phyloP scores from a whole-genome alignment of 148 eudicot species.

The Spergularia bocconei region DNA sequence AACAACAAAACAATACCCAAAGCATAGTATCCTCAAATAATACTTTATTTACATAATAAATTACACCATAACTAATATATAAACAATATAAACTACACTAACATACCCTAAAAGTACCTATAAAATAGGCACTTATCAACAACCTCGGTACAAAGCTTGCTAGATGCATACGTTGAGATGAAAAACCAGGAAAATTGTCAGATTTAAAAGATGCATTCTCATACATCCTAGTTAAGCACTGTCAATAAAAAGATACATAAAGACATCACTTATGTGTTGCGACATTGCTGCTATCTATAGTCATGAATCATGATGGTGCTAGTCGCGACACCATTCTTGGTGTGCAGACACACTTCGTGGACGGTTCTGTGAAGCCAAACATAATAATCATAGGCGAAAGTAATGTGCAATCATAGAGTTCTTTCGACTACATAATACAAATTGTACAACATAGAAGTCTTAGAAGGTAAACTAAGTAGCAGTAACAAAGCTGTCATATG shows the following conservation, averaged over 20 bases:
- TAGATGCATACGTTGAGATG: constrained; percentile 59
- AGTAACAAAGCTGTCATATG: not conserved
- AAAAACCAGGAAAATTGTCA: constrained; percentile 58
- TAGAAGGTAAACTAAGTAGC: not conserved
- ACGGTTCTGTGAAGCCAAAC: constrained; percentile 30
- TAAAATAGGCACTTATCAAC: no score
- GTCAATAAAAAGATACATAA: constrained; percentile 43
- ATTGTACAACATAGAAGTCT: not conserved
- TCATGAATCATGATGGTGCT: constrained; percentile 35
- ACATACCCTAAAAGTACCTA: no score
- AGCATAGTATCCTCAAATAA: no score
- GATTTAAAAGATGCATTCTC: constrained; percentile 50
- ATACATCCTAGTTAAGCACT: constrained; percentile 48
- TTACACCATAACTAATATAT: no score
- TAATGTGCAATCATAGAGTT: not conserved
- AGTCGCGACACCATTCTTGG: constrained; percentile 34
- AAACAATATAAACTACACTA: no score
- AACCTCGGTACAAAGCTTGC: constrained; percentile 49
- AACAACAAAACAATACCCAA: no score
- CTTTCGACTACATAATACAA: not conserved
- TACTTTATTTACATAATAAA: no score
- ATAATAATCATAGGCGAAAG: constrained; percentile 3
- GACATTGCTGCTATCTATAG: constrained; percentile 40
- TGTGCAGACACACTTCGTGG: constrained; percentile 23
- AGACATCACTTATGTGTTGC: constrained; percentile 48